Evolutionary conservation across 108 stramenopile species (phyloP), one percentile per base, ranked within the genome.

Genomic region (Nitzschia putrida): DNA sequence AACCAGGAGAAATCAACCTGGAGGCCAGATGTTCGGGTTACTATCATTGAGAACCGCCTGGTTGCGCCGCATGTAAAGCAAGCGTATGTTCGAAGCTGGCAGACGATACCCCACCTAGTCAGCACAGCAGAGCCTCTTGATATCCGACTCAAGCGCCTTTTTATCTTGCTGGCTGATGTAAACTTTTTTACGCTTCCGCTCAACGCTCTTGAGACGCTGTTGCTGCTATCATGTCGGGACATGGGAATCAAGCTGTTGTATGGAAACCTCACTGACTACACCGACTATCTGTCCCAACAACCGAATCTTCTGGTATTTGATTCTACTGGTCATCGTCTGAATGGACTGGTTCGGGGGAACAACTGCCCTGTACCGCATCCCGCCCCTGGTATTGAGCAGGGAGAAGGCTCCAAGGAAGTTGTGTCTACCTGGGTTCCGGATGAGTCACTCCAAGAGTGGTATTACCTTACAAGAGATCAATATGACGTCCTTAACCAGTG

Each of bases 301-400:
- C 47, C 58, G 1, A 76, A 76, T 50, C 39, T 76, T 7, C 13
- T 76, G 8, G 20, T 76, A 0, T 69, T 76, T 63, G 75, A 76
- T 69, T 60, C 68, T n/a, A 69, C 68, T 20, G 68, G 68, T 25
- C 68, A 69, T 47, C 68, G 68, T 18, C 22, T 69, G 38, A 43
- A 69, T 0, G 53, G 53, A 13, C 39, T 69, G 24, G 13, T 22
- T 11, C 56, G 68, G 3, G 66, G 66, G 7, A 21, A 29, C 23
- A 53, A 29, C 16, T 67, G 66, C 39, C n/a, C 51, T 16, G 6
- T 20, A 7, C 51, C 51, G 3, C 13, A 54, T 22, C 18, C 56
- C 11, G 5, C 34, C 23, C 13, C 7, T 23, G 42, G 26, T 34
- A 26, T 66, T 18, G 9, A 54, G 21, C 53, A 20, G n/a, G n/a